Conservation (phyloP, 2,329 filamentous ascomycete genomes). For the Colletotrichum chlorophyti region DNA sequence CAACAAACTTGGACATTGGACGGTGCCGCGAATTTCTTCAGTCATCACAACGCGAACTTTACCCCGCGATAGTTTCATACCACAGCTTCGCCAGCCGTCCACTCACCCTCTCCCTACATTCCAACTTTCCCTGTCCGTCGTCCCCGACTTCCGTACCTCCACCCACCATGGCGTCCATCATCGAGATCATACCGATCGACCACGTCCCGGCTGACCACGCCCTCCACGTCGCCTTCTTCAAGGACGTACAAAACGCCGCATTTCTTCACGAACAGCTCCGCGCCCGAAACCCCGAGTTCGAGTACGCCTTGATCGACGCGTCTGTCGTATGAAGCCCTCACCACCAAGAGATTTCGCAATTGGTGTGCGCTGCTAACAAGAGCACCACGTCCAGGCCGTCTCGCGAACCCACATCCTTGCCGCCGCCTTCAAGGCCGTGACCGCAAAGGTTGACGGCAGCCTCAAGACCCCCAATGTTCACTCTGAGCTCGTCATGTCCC, state of each 20-base stretch:
- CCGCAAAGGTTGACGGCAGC: slow-evolving; percentile 63
- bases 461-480: slow-evolving; percentile 86
- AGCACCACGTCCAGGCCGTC: slow-evolving; percentile 59
- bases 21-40: background rate
- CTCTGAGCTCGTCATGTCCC: slow-evolving; percentile 82
- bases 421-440: slow-evolving; percentile 79
- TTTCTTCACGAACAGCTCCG: slow-evolving; percentile 85
- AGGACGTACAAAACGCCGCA: slow-evolving; percentile 75
- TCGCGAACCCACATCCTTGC: slow-evolving; percentile 77
- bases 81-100: background rate
- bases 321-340: slow-evolving; percentile 63
- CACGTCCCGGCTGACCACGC: slow-evolving; percentile 74
- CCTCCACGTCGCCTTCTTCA: slow-evolving; percentile 79
- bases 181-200: slow-evolving; percentile 74
- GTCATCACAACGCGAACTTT: background rate
- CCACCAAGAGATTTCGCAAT: no score
- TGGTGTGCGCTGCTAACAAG: background rate
- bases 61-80: background rate
- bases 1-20: background rate
- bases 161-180: slow-evolving; percentile 34
- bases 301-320: slow-evolving; percentile 94
- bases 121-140: background rate
- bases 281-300: slow-evolving; percentile 82
- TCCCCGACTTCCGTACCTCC: background rate
- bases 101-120: background rate